Conservation (phyloP, 2,329 filamentous ascomycete species). For the Epichloe baconii region DNA sequence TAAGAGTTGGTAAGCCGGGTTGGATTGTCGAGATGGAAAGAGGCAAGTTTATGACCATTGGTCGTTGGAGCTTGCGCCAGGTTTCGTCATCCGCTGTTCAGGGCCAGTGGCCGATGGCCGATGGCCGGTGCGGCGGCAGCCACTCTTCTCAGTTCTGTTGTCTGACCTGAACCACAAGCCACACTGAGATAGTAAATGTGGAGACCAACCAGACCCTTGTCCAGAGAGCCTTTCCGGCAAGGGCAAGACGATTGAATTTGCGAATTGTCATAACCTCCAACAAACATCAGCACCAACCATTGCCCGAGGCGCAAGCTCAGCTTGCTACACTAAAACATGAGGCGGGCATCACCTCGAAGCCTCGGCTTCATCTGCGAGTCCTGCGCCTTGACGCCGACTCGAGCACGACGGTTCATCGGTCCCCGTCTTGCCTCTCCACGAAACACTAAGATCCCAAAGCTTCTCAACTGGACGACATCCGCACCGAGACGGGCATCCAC, state of each 20-base stretch:
- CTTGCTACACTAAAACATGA: neutral
- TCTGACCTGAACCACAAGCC: neutral
- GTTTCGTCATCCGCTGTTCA: constrained; percentile 10
- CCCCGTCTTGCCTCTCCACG: constrained; percentile 12
- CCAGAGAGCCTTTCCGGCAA: too few relatives aligned
- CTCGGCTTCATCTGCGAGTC: constrained; percentile 29
- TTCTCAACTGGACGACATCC: constrained; percentile 3
- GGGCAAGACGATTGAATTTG: too few relatives aligned
- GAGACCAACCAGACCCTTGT: too few relatives aligned
- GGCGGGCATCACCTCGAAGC: constrained; percentile 15
- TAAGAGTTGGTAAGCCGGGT: neutral
- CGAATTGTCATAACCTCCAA: too few relatives aligned
- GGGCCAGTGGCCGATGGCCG: neutral
- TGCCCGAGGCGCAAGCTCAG: neutral
- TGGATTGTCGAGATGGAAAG: neutral
- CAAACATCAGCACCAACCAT: neutral
- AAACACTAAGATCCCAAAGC: constrained; percentile 5
- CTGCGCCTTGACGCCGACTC: constrained; percentile 24
- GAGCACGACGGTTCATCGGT: constrained; percentile 13
- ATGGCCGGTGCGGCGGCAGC: neutral
- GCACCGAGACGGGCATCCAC: constrained; percentile 16
- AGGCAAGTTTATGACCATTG: neutral
- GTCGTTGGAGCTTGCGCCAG: constrained; percentile 6
- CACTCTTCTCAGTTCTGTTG: too few relatives aligned
- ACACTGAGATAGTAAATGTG: neutral